These are phyloP conservation scores for Globisporangium canariense DNA, from an alignment of 352 stramenopile species.

Conservation along the genomic window DNA sequence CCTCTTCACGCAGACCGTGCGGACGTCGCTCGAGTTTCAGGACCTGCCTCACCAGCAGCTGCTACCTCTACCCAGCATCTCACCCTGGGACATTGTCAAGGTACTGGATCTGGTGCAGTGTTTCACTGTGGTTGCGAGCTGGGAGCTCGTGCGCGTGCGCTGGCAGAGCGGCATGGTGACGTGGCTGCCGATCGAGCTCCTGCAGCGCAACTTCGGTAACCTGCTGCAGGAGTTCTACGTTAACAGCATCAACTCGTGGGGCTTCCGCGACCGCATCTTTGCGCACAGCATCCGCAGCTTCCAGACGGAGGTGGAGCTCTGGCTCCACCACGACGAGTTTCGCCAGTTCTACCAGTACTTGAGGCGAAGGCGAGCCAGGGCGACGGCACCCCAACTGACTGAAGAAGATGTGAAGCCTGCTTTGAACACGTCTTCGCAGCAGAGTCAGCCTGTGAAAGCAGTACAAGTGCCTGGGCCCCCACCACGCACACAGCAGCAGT, in stretches of 20 bases:
- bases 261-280: slow-evolving; percentile 43
- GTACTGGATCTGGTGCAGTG: slow-evolving; percentile 75
- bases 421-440: not conserved
- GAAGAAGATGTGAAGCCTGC: slow-evolving; percentile 8
- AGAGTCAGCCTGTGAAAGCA: not conserved
- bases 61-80: slow-evolving; percentile 51
- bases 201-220: slow-evolving; percentile 34
- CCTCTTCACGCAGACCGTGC: slow-evolving; percentile 50
- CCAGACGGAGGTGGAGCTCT: slow-evolving; percentile 69
- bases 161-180: slow-evolving; percentile 66
- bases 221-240: slow-evolving; percentile 77
- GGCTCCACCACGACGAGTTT: slow-evolving; percentile 68
- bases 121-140: slow-evolving; percentile 34
- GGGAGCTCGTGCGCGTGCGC: slow-evolving; percentile 67
- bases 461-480: not conserved
- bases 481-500: not conserved
- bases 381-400: not conserved
- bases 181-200: slow-evolving; percentile 63
- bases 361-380: slow-evolving; percentile 20
- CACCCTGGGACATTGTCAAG: slow-evolving; percentile 52
- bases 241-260: slow-evolving; percentile 76
- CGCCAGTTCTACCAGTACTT: slow-evolving; percentile 55
- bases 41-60: slow-evolving; percentile 44
- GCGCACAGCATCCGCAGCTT: slow-evolving; percentile 31
- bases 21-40: slow-evolving; percentile 27